Conservation (phyloP, 768 basidiomycete genomes). For the Lactifluus rugatus region DNA sequence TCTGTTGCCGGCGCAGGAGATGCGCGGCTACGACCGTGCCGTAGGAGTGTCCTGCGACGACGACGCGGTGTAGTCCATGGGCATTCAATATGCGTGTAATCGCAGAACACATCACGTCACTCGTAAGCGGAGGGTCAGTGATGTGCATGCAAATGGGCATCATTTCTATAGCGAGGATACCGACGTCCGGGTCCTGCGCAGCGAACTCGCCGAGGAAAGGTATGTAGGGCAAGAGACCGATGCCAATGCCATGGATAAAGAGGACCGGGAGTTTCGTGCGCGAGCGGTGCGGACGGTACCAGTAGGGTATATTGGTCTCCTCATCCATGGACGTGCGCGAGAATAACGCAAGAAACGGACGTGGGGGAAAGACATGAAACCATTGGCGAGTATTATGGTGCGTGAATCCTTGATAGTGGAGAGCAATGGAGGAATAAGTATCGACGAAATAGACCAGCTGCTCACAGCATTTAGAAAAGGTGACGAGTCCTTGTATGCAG, state of each 20-base stretch:
- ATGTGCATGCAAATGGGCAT: slow-evolving; percentile 55
- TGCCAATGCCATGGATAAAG: slow-evolving; percentile 66
- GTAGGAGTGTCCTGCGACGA: slow-evolving; percentile 50
- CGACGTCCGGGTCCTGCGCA: slow-evolving; percentile 37
- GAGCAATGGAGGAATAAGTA: slow-evolving; percentile 30
- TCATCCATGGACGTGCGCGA: slow-evolving; percentile 32
- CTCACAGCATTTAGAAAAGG: not conserved
- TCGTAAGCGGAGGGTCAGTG: slow-evolving; percentile 39
- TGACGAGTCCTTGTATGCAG: not conserved
- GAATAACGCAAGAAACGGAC: slow-evolving; percentile 34
- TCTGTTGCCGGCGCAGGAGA: slow-evolving; percentile 33
- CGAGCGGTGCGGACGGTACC: slow-evolving; percentile 43
- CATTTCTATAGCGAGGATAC: slow-evolving; percentile 50
- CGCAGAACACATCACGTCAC: slow-evolving; percentile 33
- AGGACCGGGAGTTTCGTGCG: slow-evolving; percentile 40
- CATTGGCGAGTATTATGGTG: slow-evolving; percentile 37
- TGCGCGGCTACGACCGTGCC: slow-evolving; percentile 50
- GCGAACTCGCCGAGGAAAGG: slow-evolving; percentile 41
- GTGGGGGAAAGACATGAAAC: slow-evolving; percentile 43
- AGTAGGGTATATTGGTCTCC: slow-evolving; percentile 31
- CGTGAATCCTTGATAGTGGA: slow-evolving; percentile 39
- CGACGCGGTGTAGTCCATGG: slow-evolving; percentile 31
- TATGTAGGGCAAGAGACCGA: slow-evolving; percentile 51
- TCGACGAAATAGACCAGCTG: slow-evolving; percentile 50
- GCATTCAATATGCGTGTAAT: slow-evolving; percentile 37